phyloP scores from a whole-genome alignment of 2,329 filamentous ascomycete genomes.

The Rutstroemia sydowiana region DNA sequence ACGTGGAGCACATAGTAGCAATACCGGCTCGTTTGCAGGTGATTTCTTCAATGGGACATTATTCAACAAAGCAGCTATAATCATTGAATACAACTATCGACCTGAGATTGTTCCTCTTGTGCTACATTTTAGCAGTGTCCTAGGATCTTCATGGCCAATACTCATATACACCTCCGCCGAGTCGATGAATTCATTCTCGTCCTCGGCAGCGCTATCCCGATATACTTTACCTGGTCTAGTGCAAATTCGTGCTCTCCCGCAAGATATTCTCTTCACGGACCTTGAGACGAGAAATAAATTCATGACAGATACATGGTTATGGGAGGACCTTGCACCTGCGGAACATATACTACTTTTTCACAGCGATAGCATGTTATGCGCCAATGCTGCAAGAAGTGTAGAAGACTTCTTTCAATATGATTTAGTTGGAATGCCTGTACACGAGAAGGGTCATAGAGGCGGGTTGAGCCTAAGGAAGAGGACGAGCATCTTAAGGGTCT shows the following conservation, averaged over 20 bases:
- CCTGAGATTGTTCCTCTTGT: slow-evolving; percentile 33
- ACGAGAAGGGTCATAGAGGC: slow-evolving; percentile 30
- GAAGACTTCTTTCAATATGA: slow-evolving; percentile 32
- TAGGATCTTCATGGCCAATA: slow-evolving; percentile 39
- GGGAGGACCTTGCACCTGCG: slow-evolving; percentile 29
- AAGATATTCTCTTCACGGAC: slow-evolving; percentile 30
- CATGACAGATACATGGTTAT: slow-evolving; percentile 30
- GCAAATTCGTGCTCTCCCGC: slow-evolving; percentile 34
- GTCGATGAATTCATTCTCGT: slow-evolving; percentile 21
- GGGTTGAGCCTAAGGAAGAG: slow-evolving; percentile 34
- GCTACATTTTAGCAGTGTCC: slow-evolving; percentile 33
- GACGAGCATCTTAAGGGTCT: slow-evolving; percentile 28
- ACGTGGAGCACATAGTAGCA: neutral
- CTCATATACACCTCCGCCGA: slow-evolving; percentile 36
- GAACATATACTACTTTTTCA: slow-evolving; percentile 32
- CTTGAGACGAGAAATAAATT: slow-evolving; percentile 25
- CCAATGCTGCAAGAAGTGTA: slow-evolving; percentile 28
- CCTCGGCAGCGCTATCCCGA: slow-evolving; percentile 32
- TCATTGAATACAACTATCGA: slow-evolving; percentile 32
- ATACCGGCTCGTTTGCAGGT: neutral
- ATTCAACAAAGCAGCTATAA: slow-evolving; percentile 31
- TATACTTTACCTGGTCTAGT: slow-evolving; percentile 31
- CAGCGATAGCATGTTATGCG: slow-evolving; percentile 31
- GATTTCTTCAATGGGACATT: slow-evolving; percentile 20
- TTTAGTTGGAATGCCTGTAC: slow-evolving; percentile 32